Evolutionary conservation across 305 asterid genomes (phyloP).

Genomic region (Fraxinus angustifolia): DNA sequence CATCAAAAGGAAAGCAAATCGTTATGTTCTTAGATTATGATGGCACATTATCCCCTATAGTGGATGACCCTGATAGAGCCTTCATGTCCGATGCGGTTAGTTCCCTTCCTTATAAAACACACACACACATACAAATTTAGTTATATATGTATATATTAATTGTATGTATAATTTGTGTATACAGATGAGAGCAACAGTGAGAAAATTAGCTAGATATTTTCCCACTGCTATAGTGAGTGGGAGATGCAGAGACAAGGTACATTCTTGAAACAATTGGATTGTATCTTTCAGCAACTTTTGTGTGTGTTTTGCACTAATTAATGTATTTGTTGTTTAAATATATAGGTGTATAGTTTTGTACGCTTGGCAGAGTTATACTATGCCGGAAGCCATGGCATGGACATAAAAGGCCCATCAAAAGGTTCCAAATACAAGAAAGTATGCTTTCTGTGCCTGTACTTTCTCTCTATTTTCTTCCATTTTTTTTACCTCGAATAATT

Average conservation of each 20-base stretch:
- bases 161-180: background rate
- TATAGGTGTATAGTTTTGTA: conserved; percentile 77
- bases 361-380: conserved; percentile 82
- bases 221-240: conserved; percentile 97
- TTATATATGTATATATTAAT: background rate
- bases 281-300: background rate
- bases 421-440: conserved; percentile 65
- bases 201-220: conserved; percentile 64
- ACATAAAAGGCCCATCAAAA: conserved; percentile 90
- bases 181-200: conserved; percentile 91
- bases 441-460: conserved; percentile 20
- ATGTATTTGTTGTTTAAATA: background rate
- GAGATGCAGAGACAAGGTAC: conserved; percentile 87
- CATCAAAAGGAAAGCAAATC: conserved; percentile 81
- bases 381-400: conserved; percentile 99
- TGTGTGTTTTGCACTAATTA: background rate
- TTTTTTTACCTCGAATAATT: background rate
- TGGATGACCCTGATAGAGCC: conserved; percentile 83
- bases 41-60: conserved; percentile 97
- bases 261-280: background rate
- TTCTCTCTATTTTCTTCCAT: background rate
- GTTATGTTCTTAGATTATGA: conserved; percentile 94
- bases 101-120: background rate
- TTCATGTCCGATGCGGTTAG: conserved; percentile 82
- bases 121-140: too few species aligned